Evolutionary conservation across 1,284 basidiomycete species (phyloP).

Genomic region (Peniophora sp.): DNA sequence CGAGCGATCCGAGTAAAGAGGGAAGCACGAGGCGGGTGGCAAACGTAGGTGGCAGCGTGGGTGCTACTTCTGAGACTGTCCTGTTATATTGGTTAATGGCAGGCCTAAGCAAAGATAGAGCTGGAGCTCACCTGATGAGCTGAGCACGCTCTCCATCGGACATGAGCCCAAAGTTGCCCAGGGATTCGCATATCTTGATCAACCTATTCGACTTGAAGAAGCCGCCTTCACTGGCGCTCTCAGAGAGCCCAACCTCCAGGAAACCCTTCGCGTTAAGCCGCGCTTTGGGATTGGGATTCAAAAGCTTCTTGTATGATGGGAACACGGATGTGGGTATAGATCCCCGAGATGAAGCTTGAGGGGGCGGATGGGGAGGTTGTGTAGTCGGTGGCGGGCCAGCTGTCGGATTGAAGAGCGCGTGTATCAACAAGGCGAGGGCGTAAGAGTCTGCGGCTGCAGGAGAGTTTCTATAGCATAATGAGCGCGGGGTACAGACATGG

Average conservation of each 20-base stretch:
- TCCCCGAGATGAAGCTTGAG: slow-evolving; percentile 67
- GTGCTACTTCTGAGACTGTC: slow-evolving; percentile 71
- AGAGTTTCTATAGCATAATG: slow-evolving; percentile 44
- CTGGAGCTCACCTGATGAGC: slow-evolving; percentile 55
- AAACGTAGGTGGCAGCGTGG: slow-evolving; percentile 84
- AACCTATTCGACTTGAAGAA: slow-evolving; percentile 86
- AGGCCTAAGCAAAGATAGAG: background rate
- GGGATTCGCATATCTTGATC: slow-evolving; percentile 76
- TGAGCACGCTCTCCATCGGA: slow-evolving; percentile 76
- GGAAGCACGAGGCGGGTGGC: slow-evolving; percentile 83
- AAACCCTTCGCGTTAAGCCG: slow-evolving; percentile 75
- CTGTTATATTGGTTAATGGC: slow-evolving; percentile 27
- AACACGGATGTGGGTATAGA: slow-evolving; percentile 75
- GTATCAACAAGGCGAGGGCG: slow-evolving; percentile 78
- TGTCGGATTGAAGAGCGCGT: slow-evolving; percentile 76
- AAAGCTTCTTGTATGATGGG: slow-evolving; percentile 76
- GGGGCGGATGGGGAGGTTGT: slow-evolving; percentile 65
- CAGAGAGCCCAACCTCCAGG: slow-evolving; percentile 73
- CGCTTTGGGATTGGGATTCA: slow-evolving; percentile 81
- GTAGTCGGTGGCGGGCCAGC: slow-evolving; percentile 63
- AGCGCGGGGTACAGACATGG: slow-evolving; percentile 1
- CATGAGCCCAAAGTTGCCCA: slow-evolving; percentile 84
- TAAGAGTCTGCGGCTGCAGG: slow-evolving; percentile 77
- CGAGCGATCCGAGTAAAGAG: slow-evolving; percentile 55
- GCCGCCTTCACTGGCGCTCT: slow-evolving; percentile 50